A percentile compares a stretch with the other conserved stretches of the same genome.
Conservation (phyloP, 768 basidiomycete species). For the Kwoniella bestiolae region DNA sequence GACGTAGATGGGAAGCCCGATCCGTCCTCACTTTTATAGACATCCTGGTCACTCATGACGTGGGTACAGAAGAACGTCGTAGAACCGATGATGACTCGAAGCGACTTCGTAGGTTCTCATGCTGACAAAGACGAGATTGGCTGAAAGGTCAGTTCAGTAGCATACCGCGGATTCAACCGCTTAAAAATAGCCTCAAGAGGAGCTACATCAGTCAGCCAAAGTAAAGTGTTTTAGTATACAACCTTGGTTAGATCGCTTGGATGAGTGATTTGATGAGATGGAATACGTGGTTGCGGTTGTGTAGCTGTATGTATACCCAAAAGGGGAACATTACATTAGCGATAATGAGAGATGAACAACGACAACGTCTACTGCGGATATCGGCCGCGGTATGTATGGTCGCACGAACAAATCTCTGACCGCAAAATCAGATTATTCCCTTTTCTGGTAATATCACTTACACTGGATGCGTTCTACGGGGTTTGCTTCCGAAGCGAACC, state of each 20-base stretch:
- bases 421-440: no score
- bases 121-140: conserved; percentile 4
- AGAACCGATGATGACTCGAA: no score
- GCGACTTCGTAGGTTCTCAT: background rate
- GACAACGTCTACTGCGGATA: background rate
- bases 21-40: background rate
- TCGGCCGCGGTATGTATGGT: conserved; percentile 1
- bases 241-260: background rate
- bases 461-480: background rate
- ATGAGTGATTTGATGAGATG: background rate
- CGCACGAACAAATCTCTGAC: no score
- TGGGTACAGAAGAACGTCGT: background rate
- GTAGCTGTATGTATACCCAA: no score
- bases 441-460: background rate
- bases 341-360: background rate
- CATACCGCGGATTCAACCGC: conserved; percentile 5
- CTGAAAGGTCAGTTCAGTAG: background rate
- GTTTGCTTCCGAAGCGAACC: background rate
- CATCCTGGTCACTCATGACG: background rate
- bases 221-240: background rate
- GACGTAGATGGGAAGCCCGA: background rate
- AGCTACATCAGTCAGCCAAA: background rate
- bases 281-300: background rate
- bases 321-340: no score
- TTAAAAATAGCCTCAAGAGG: background rate